Evolutionary conservation across 192 early-diverging fungal genomes (phyloP).

Genomic region (Entomortierella parvispora): DNA sequence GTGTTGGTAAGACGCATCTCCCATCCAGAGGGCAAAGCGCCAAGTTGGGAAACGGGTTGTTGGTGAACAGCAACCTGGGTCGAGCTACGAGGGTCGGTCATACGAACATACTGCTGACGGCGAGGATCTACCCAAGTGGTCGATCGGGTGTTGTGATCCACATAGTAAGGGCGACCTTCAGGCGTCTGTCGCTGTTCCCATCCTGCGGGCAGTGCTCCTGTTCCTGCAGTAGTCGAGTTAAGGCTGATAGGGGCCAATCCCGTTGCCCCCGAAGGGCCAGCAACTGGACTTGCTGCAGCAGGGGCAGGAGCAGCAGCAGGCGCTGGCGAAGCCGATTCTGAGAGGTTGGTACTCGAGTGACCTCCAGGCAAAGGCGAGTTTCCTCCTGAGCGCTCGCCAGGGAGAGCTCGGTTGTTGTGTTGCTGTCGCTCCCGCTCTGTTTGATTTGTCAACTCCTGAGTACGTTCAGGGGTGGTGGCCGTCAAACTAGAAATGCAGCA

Average conservation of each 20-base stretch:
- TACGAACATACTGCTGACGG: conserved; percentile 67
- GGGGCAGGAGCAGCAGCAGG: conserved; percentile 16
- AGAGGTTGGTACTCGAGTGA: conserved; percentile 9
- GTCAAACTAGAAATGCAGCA: conserved; percentile 51
- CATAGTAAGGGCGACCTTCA: conserved; percentile 89
- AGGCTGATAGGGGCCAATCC: conserved; percentile 49
- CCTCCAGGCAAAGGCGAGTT: conserved; percentile 50
- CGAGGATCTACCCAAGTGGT: conserved; percentile 95
- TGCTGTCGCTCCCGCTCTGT: conserved; percentile 80
- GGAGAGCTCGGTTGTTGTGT: conserved; percentile 86
- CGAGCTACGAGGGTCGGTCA: conserved; percentile 61
- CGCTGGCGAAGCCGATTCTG: too few species aligned
- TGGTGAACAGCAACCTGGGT: conserved; percentile 73
- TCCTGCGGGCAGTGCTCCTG: conserved; percentile 84
- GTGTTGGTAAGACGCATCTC: conserved; percentile 98
- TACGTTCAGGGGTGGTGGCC: conserved; percentile 36
- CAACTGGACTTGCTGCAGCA: conserved; percentile 33
- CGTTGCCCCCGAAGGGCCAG: conserved; percentile 28
- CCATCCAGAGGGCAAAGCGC: conserved; percentile 96
- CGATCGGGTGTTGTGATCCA: conserved; percentile 89
- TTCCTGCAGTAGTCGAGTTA: conserved; percentile 69
- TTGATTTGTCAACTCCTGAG: conserved; percentile 60
- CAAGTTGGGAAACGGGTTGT: conserved; percentile 79
- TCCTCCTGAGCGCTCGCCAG: conserved; percentile 65
- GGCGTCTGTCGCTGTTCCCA: conserved; percentile 85